These are phyloP conservation scores for Carex kokanica DNA, from an alignment of 176 grass and related monocot genomes.

Conservation along the genomic window DNA sequence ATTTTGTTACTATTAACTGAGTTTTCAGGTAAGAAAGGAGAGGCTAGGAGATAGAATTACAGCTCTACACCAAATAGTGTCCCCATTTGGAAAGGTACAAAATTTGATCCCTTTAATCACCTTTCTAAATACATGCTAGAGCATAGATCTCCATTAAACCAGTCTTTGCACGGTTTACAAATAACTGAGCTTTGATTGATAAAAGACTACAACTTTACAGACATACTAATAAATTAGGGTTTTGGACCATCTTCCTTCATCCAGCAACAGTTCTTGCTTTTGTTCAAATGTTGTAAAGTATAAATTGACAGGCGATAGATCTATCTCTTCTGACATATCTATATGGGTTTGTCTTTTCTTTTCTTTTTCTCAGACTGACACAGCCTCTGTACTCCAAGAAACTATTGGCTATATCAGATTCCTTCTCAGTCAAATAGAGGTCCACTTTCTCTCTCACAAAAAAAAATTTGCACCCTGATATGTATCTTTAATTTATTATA, in stretches of 20 bases:
- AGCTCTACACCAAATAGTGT: conserved; percentile 76
- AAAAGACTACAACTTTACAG: neutral
- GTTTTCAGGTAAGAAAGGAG: conserved; percentile 81
- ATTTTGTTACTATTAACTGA: conserved; percentile 10
- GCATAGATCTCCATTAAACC: neutral
- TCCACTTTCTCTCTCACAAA: conserved; percentile 24
- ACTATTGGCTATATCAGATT: conserved; percentile 79
- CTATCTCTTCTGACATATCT: conserved; percentile 40
- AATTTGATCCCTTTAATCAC: neutral
- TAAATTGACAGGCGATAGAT: conserved; percentile 27
- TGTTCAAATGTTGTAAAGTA: conserved; percentile 20
- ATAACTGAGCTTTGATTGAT: neutral
- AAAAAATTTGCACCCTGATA: neutral
- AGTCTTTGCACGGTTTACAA: neutral
- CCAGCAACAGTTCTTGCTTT: conserved; percentile 38
- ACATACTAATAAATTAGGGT: conserved; percentile 9
- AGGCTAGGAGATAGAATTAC: conserved; percentile 82
- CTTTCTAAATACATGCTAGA: conserved; percentile 10
- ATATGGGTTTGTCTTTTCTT: conserved; percentile 23
- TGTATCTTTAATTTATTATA: neutral
- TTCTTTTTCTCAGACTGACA: conserved; percentile 77
- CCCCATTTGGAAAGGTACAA: conserved; percentile 77
- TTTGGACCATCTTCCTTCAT: conserved; percentile 37
- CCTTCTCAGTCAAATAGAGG: conserved; percentile 74
- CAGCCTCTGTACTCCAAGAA: conserved; percentile 79